phyloP scores from a whole-genome alignment of 768 basidiomycete species.

The Butyriboletus loyo region DNA sequence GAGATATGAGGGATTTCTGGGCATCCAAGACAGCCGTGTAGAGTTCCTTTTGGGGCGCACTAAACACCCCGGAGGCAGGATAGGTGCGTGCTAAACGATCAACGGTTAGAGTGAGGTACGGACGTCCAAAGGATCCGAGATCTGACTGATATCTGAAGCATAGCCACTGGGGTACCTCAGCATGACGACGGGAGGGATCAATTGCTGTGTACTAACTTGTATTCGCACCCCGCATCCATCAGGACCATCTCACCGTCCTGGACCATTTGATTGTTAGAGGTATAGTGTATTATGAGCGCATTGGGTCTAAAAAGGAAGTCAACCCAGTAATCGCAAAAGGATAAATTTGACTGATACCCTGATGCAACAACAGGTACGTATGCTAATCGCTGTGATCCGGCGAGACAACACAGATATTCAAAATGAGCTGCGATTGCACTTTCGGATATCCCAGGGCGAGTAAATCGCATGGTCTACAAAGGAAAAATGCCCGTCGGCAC shows the following conservation, averaged over 20 bases:
- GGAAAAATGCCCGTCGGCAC: background rate
- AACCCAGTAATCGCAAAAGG: background rate
- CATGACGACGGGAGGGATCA: background rate
- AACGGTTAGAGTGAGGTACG: slow-evolving; percentile 3
- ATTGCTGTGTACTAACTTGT: slow-evolving; percentile 52
- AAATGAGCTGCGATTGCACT: slow-evolving; percentile 75
- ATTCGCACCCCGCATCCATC: slow-evolving; percentile 92
- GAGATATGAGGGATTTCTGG: slow-evolving; percentile 61
- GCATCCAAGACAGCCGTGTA: slow-evolving; percentile 75
- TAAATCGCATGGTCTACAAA: slow-evolving; percentile 78
- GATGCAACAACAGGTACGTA: slow-evolving; percentile 98
- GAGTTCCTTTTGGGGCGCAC: slow-evolving; percentile 74
- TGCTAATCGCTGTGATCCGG: slow-evolving; percentile 83
- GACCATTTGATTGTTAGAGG: slow-evolving; percentile 80
- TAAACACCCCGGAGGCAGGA: slow-evolving; percentile 81
- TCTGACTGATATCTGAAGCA: slow-evolving; percentile 88
- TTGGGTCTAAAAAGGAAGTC: slow-evolving; percentile 56
- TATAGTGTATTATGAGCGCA: slow-evolving; percentile 91
- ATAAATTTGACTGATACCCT: slow-evolving; percentile 48
- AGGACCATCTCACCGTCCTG: slow-evolving; percentile 72
- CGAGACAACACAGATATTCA: slow-evolving; percentile 78
- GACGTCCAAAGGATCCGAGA: background rate
- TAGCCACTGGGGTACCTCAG: slow-evolving; percentile 60
- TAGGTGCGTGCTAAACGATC: slow-evolving; percentile 70
- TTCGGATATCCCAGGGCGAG: slow-evolving; percentile 55